Percentiles rank a stretch among this genome's conserved stretches.
phyloP scores from a whole-genome alignment of 768 basidiomycete genomes.

The Collybiopsis luxurians region DNA sequence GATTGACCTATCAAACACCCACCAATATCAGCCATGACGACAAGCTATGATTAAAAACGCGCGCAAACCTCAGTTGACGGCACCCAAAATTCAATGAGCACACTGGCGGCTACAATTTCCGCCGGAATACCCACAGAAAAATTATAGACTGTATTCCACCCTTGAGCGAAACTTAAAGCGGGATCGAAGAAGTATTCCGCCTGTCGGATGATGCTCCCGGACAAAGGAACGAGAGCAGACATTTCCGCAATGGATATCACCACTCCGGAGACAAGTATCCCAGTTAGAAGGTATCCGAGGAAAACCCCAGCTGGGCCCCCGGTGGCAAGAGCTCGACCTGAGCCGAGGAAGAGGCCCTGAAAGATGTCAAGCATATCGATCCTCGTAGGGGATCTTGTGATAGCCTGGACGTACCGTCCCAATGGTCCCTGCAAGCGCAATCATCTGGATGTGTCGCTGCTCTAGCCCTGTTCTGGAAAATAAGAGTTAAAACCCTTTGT shows the following conservation, averaged over 20 bases:
- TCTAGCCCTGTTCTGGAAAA: conserved; percentile 5
- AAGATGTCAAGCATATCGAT: not conserved
- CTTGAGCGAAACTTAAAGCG: conserved; percentile 41
- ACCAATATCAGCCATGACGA: not conserved
- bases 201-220: conserved; percentile 53
- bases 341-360: conserved; percentile 51
- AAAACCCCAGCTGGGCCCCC: conserved; percentile 55
- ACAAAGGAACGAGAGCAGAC: conserved; percentile 21
- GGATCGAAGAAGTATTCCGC: conserved; percentile 53
- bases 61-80: not conserved
- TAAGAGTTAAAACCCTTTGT: not conserved
- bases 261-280: conserved; percentile 31
- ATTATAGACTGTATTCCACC: conserved; percentile 46
- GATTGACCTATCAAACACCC: too few species aligned
- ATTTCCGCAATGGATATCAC: conserved; percentile 38
- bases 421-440: conserved; percentile 10
- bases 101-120: conserved; percentile 51
- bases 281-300: conserved; percentile 44
- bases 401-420: conserved; percentile 1
- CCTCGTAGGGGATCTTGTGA: not conserved
- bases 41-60: not conserved
- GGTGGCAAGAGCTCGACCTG: conserved; percentile 43
- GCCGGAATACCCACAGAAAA: conserved; percentile 42
- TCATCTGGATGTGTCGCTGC: conserved; percentile 8
- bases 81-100: conserved; percentile 48